Conservation (phyloP, 2,329 filamentous ascomycete species). For the Endocalyx cinctus region DNA sequence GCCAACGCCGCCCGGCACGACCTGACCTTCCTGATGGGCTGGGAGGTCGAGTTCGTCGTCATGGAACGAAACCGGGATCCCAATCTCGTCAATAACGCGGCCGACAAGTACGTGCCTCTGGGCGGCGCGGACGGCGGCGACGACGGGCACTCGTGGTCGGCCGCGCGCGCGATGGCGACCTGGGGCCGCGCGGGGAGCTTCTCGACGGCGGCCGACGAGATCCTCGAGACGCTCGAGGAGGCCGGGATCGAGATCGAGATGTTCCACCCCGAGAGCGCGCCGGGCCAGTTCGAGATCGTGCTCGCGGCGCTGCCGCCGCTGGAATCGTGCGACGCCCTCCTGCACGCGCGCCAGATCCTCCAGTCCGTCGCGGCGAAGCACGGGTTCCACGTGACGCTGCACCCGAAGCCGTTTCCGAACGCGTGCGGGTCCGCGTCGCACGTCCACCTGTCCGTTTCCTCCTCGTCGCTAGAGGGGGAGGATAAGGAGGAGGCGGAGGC, state of each 20-base stretch:
- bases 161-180: constrained; percentile 58
- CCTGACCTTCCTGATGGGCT: constrained; percentile 64
- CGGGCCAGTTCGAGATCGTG: constrained; percentile 74
- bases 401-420: constrained; percentile 62
- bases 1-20: constrained; percentile 45
- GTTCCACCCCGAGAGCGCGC: constrained; percentile 69
- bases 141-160: constrained; percentile 67
- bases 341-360: constrained; percentile 68
- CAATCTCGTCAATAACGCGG: constrained; percentile 21
- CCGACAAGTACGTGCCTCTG: constrained; percentile 36
- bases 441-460: constrained; percentile 62
- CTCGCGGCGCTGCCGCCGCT: constrained; percentile 60
- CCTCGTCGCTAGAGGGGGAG: constrained; percentile 23
- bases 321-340: constrained; percentile 64
- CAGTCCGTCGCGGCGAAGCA: constrained; percentile 57
- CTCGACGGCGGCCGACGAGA: constrained; percentile 58
- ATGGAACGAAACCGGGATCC: constrained; percentile 42
- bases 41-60: constrained; percentile 78
- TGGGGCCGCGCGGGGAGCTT: constrained; percentile 38
- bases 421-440: constrained; percentile 63
- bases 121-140: constrained; percentile 30
- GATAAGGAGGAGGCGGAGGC: constrained; percentile 31
- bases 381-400: constrained; percentile 63
- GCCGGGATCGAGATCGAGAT: constrained; percentile 66
- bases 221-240: constrained; percentile 53